Evolutionary conservation across 2,329 filamentous ascomycete genomes (phyloP).

Genomic region (Colletotrichum tropicale): DNA sequence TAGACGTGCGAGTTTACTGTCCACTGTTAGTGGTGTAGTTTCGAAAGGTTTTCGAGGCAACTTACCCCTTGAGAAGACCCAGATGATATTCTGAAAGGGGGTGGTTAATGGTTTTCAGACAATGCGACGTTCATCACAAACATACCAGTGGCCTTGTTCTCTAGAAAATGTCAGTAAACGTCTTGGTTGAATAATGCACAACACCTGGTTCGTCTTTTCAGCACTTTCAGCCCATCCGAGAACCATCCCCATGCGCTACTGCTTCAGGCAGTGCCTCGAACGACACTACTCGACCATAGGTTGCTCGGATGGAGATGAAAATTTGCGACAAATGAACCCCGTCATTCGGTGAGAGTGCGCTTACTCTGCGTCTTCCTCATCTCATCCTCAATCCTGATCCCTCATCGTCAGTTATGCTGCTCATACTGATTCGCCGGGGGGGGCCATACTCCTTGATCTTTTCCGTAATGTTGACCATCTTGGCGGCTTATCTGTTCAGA

Average conservation of each 20-base stretch:
- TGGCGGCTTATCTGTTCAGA: conserved; percentile 32
- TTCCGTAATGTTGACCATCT: conserved; percentile 99
- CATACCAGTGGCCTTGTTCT: conserved; percentile 98
- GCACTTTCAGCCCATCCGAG: background rate
- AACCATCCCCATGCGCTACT: background rate
- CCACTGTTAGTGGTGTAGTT: background rate
- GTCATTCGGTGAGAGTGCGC: conserved; percentile 25
- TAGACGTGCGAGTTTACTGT: conserved; percentile 91
- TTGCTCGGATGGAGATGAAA: background rate
- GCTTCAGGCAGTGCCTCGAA: background rate
- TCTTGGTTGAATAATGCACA: background rate
- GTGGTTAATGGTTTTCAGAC: background rate
- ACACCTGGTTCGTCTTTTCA: background rate
- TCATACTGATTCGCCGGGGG: background rate
- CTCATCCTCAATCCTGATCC: conserved; percentile 95
- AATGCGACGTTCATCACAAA: conserved; percentile 22
- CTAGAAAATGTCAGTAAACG: conserved; percentile 52
- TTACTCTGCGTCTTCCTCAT: conserved; percentile 98
- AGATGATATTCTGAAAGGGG: conserved; percentile 84
- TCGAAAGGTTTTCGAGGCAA: background rate
- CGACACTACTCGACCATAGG: background rate
- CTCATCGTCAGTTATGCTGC: conserved; percentile 23
- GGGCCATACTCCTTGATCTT: conserved; percentile 94
- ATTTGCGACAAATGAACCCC: too few species aligned
- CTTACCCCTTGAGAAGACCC: conserved; percentile 93